Conservation (phyloP, 2,329 filamentous ascomycete species). For the Sarocladiaceae sp. region DNA sequence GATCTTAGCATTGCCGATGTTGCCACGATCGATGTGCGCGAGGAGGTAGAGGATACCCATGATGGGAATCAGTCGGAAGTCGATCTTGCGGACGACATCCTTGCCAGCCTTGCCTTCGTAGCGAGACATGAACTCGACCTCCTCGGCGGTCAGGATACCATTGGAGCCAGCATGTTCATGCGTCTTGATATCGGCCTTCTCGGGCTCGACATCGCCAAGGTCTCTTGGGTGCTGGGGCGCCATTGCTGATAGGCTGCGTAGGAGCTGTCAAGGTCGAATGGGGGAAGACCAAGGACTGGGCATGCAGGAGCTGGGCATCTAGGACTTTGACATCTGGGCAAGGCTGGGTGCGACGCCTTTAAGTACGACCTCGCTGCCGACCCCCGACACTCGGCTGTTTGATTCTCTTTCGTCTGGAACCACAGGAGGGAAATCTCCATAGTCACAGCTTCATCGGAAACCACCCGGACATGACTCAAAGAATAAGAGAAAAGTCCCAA, state of each 20-base stretch:
- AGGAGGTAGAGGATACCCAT: conserved; percentile 51
- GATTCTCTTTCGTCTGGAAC: no score
- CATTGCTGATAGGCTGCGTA: not conserved
- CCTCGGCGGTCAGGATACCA: not conserved
- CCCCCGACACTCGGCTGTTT: no score
- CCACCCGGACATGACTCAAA: not conserved
- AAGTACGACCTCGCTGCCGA: no score
- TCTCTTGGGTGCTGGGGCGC: not conserved
- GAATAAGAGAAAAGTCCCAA: no score
- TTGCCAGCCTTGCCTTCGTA: conserved; percentile 15
- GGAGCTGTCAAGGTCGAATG: not conserved
- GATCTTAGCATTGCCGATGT: conserved; percentile 44
- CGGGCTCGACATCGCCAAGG: not conserved
- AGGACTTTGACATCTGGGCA: no score
- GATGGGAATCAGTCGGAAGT: conserved; percentile 27
- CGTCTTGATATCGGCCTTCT: not conserved
- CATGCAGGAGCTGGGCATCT: not conserved
- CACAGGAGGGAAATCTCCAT: no score
- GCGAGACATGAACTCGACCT: not conserved
- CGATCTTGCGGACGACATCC: conserved; percentile 14
- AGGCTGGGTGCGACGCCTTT: not conserved
- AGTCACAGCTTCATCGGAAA: not conserved
- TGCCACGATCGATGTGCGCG: conserved; percentile 48
- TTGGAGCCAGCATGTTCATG: not conserved
- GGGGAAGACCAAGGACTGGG: not conserved